Evolutionary conservation across 2,329 filamentous ascomycete genomes (phyloP), one percentile per base, ranked within the genome.

Genomic region (Cladosporium colombiae): DNA sequence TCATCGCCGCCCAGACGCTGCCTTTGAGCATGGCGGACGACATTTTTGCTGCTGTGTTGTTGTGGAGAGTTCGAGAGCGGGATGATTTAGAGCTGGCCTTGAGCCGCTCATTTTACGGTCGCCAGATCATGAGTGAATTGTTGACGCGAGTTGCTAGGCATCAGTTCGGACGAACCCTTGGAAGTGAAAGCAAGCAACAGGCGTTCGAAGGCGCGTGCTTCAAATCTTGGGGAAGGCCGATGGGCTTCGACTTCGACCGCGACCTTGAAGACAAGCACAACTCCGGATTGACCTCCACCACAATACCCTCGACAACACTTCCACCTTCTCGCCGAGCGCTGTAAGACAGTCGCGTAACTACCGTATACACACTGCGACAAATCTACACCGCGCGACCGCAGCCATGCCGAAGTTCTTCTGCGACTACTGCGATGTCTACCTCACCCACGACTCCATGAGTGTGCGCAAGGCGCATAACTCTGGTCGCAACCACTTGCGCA

Each of bases 371-470:
- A 23, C 31, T 21, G 10, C 25, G 35, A 63, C 61, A 18, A 31
- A 14, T 33, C 21, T 25, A 49, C 27, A 27, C 46, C 29, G 2
- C 31, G 21, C 46, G 37, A 57, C 56, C 65, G 61, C 65, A 37
- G 72, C 56, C 35, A 76, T 76, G 74, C 74, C 74, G 58, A 76
- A 76, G 69, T 76, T 75, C 73, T 76, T 76, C 70, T 76, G 93
- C 85, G 95, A 99, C 80, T 99, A 99, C 82, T 99, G 95, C 87
- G 95, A 99, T 90, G 95, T 99, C 80, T 99, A 99, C 86, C 91
- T 99, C 74, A 99, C 95, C 72, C 95, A 99, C 86, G 95, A 99
- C 85, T 97, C 93, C 55, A 98, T 98, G 94, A 97, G 93, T 81
- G 95, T 99, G 81, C 93, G 95, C 74, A 98, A 98, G 83, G 95